Conservation (phyloP, 306 rosid genomes). For the Inga leiocalycina region DNA sequence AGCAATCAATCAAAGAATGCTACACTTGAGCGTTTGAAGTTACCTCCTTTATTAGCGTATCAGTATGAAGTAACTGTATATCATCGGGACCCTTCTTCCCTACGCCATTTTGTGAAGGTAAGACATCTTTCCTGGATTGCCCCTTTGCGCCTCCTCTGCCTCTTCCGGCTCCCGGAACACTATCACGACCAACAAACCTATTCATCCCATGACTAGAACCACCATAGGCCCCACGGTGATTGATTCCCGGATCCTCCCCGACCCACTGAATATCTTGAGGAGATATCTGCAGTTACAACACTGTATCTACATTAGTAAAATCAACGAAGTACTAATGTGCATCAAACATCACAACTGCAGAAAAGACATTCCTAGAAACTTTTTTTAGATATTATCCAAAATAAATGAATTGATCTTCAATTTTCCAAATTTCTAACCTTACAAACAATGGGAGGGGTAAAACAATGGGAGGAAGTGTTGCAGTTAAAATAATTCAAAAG, state of each 20-base stretch:
- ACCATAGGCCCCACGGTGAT: constrained; percentile 64
- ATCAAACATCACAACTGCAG: constrained; percentile 28
- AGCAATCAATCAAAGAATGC: constrained; percentile 1
- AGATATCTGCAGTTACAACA: constrained; percentile 69
- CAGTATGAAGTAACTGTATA: constrained; percentile 83
- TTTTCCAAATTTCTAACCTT: not conserved
- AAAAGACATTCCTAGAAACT: constrained; percentile 16
- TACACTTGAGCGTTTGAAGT: constrained; percentile 19
- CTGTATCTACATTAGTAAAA: constrained; percentile 46
- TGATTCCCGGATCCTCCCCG: constrained; percentile 83
- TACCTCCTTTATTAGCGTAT: constrained; percentile 86
- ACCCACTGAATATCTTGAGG: constrained; percentile 95
- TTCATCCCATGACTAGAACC: constrained; percentile 78
- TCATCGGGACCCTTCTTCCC: constrained; percentile 82
- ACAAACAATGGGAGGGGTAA: too few species aligned
- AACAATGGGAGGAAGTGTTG: not conserved
- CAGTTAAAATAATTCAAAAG: constrained; percentile 17
- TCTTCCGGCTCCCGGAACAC: constrained; percentile 71
- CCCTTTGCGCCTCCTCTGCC: constrained; percentile 79
- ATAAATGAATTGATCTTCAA: constrained; percentile 11
- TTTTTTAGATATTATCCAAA: constrained; percentile 9
- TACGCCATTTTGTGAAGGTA: constrained; percentile 76
- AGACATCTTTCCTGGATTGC: constrained; percentile 77
- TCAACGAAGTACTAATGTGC: constrained; percentile 26
- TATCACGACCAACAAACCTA: constrained; percentile 64